phyloP scores from a whole-genome alignment of 2,329 filamentous ascomycete species.

The Mycogone perniciosa region DNA sequence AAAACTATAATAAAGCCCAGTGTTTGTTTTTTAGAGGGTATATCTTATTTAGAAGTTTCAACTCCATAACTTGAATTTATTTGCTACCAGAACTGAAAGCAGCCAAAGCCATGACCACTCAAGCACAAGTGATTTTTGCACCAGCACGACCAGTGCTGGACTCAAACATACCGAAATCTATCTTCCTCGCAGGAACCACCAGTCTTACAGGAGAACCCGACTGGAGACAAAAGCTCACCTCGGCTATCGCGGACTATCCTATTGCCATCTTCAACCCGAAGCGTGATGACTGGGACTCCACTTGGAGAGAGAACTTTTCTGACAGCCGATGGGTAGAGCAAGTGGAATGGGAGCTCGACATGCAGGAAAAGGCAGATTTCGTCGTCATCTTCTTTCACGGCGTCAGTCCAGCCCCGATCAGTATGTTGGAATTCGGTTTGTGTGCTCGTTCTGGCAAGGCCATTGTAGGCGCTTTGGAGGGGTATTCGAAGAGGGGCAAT shows the following conservation, averaged over 20 bases:
- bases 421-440: constrained; percentile 55
- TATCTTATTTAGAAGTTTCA: no score
- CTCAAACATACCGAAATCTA: constrained; percentile 21
- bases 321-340: constrained; percentile 46
- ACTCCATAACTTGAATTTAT: no score
- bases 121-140: constrained; percentile 22
- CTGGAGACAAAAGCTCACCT: constrained; percentile 45
- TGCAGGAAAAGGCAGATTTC: constrained; percentile 45
- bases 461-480: constrained; percentile 46
- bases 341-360: constrained; percentile 55
- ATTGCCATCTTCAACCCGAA: constrained; percentile 54
- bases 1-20: no score
- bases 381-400: constrained; percentile 52
- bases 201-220: constrained; percentile 33
- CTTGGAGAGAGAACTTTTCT: constrained; percentile 43
- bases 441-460: constrained; percentile 37
- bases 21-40: no score
- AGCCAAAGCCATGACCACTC: background rate
- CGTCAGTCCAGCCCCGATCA: constrained; percentile 47
- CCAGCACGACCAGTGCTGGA: constrained; percentile 16
- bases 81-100: no score
- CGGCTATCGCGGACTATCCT: constrained; percentile 35
- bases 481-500: constrained; percentile 55
- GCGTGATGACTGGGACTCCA: constrained; percentile 49
- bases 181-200: constrained; percentile 57